A percentile compares a stretch with the other conserved stretches of the same genome.
Conservation (phyloP, 495 filamentous ascomycete genomes). For the Talaromyces ruber region DNA sequence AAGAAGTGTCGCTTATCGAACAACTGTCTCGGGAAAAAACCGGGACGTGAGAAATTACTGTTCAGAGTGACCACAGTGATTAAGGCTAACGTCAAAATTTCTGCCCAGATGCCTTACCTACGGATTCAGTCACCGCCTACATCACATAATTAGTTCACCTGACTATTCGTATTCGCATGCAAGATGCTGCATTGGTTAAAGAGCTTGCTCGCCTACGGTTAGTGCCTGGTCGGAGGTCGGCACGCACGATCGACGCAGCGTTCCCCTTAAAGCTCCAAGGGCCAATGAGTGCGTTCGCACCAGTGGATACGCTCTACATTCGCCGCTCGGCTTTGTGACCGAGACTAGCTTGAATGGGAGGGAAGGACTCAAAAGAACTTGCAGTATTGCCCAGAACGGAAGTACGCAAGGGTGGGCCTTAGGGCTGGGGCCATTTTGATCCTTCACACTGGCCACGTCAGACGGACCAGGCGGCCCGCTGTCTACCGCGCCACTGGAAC, state of each 20-base stretch:
- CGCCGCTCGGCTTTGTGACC: not conserved
- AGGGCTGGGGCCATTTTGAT: too few species aligned
- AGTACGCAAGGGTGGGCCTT: not conserved
- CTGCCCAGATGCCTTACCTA: not conserved
- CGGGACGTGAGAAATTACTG: not conserved
- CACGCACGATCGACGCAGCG: not conserved
- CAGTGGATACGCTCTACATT: not conserved
- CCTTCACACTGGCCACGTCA: too few species aligned
- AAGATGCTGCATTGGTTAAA: not conserved
- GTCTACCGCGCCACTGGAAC: too few species aligned
- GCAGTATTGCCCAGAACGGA: not conserved
- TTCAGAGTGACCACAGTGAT: too few species aligned
- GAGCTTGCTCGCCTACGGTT: not conserved
- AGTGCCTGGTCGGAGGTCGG: not conserved
- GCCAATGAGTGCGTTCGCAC: not conserved
- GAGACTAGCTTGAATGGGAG: not conserved
- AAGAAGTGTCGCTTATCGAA: not conserved
- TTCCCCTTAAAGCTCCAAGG: not conserved
- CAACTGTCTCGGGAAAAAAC: not conserved
- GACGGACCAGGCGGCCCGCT: too few species aligned
- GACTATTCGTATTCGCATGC: not conserved
- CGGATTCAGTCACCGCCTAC: not conserved
- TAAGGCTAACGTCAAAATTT: not conserved
- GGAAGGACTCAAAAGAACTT: not conserved
- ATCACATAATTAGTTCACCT: not conserved